These are phyloP conservation scores for Musa acuminata DNA, from an alignment of 176 grass and related monocot genomes.

Conservation along the genomic window DNA sequence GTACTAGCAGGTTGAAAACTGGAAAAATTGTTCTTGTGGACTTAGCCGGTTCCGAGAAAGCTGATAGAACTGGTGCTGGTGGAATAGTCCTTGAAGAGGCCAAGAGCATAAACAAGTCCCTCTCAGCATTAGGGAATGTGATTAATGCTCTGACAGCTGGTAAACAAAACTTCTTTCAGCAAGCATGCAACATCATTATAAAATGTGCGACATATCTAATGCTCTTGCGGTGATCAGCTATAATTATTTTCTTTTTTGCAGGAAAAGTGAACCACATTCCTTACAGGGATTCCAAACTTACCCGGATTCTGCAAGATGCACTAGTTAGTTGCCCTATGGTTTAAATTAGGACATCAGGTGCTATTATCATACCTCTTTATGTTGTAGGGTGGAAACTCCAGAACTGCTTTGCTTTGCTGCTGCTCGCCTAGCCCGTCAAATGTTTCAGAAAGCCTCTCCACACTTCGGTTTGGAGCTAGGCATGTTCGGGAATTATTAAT, in stretches of 20 bases:
- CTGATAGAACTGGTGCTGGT: slow-evolving; percentile 76
- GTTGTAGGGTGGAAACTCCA: slow-evolving; percentile 77
- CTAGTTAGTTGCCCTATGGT: slow-evolving; percentile 46
- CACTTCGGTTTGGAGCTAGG: slow-evolving; percentile 82
- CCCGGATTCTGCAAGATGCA: slow-evolving; percentile 89
- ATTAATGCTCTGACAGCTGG: slow-evolving; percentile 81
- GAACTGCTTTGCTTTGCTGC: slow-evolving; percentile 73
- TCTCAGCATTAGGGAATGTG: slow-evolving; percentile 83
- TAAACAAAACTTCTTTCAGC: slow-evolving; percentile 20
- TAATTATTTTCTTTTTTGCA: slow-evolving; percentile 24
- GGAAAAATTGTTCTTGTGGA: slow-evolving; percentile 91
- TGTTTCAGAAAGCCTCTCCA: slow-evolving; percentile 68
- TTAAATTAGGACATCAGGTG: neutral
- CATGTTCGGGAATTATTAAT: slow-evolving; percentile 20
- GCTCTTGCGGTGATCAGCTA: slow-evolving; percentile 10
- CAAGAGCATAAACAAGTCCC: slow-evolving; percentile 87
- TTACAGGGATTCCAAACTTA: slow-evolving; percentile 82
- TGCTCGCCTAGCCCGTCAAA: slow-evolving; percentile 76
- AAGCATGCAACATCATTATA: neutral
- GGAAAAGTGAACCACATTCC: slow-evolving; percentile 79
- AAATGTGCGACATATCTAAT: neutral
- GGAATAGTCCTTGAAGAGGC: slow-evolving; percentile 82
- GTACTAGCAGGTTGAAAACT: slow-evolving; percentile 31
- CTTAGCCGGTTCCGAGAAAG: slow-evolving; percentile 86
- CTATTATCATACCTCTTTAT: slow-evolving; percentile 10